Evolutionary conservation across 2,329 filamentous ascomycete species (phyloP).

Genomic region (Epichloe sylvatica): DNA sequence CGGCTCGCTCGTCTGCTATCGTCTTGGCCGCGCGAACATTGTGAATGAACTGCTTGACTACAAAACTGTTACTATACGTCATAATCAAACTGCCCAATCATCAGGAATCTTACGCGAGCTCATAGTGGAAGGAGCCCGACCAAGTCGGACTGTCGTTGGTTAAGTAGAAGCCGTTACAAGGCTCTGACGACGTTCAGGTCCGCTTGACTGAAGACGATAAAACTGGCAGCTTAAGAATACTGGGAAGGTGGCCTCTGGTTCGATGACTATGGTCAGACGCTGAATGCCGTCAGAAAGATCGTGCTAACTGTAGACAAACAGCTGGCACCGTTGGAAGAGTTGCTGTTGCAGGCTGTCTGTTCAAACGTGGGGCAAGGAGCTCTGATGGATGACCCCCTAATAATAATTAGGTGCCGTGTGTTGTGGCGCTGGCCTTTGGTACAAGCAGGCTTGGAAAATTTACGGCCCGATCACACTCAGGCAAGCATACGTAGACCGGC

Average conservation of each 20-base stretch:
- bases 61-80: constrained; percentile 3
- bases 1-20: constrained; percentile 93
- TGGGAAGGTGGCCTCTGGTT: neutral
- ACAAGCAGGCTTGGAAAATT: neutral
- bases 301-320: neutral
- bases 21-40: constrained; percentile 98
- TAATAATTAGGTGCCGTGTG: neutral
- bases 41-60: constrained; percentile 99
- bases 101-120: constrained; percentile 23
- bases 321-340: neutral
- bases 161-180: neutral
- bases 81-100: constrained; percentile 2
- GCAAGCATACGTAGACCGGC: no score
- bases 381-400: neutral
- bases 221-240: neutral
- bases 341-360: neutral
- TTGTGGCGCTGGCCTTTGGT: neutral
- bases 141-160: neutral
- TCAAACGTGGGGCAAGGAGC: neutral
- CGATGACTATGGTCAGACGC: neutral
- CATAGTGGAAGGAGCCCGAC: constrained; percentile 17
- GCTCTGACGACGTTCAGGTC: neutral
- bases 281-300: neutral
- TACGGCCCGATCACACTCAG: neutral
- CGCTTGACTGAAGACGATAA: neutral